Base-by-base conservation (phyloP, 306 rosid species). In the Cicer bijugum region DNA sequence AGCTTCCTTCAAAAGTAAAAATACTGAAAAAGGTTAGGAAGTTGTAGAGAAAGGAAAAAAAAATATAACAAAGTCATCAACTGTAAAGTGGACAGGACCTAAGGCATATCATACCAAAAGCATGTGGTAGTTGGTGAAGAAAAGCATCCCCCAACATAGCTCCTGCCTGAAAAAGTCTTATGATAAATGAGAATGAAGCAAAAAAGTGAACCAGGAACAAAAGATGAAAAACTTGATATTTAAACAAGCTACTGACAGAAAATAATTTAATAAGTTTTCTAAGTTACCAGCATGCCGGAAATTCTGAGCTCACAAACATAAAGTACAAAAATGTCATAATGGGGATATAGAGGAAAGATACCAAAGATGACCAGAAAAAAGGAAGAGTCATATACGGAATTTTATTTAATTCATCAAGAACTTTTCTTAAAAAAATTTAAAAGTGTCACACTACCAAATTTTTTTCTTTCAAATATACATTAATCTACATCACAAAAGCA, bases 61-160 rank as follows among this genome's bases (percentile, higher is more conserved):
- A 19, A 7, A 52, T 28, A 71, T 50, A 63, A 78, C 9, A 62
- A 44, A 75, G 33, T 46, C 37, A 52, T 59, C 9, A 59, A 66
- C 72, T 69, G 28, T 12, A 50, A 39, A 40, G 65, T 55, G 79
- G 65, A 69, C 39, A 20, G 4, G 60, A 43, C 81, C 33, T 45
- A 40, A n/a, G 57, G 79, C 20, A 66, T 69, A 38, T 17, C 87
- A 56, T 89, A 93, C 98, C 98, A 85, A 93, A 89, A 64, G 98
- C 98, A 84, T 93, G 98, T 0, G 98, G 98, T 77, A 93, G 70
- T 79, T 93, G 98, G 86, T 93, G 98, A 84, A 93, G 97, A 84
- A 93, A 93, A 70, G 98, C 97, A 83, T 93, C 98, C 44, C 98
- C 98, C 75, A 93, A 72, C 98, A 93, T 93, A 51, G 98, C 98